phyloP scores from a whole-genome alignment of 768 basidiomycete genomes.

The Calocybe indica region DNA sequence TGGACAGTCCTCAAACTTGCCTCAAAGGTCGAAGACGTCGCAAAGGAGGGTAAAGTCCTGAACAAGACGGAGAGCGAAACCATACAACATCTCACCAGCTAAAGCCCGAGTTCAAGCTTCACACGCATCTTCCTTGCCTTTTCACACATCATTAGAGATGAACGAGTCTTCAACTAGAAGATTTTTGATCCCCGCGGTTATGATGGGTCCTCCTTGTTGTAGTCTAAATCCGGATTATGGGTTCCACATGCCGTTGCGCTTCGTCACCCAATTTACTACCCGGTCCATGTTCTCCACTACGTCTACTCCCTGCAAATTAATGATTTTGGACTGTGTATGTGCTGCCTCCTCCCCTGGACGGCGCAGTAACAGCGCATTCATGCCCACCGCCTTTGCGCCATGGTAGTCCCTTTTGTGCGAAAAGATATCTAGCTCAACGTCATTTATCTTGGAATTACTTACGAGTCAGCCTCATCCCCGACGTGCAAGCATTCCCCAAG shows the following conservation, averaged over 20 bases:
- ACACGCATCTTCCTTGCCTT: too few relatives aligned
- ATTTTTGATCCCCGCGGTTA: too few relatives aligned
- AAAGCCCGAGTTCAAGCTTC: too few relatives aligned
- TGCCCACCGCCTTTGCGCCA: conserved; percentile 14
- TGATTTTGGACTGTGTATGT: conserved; percentile 4
- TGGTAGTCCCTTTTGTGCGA: conserved; percentile 10
- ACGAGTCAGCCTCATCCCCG: conserved; percentile 71
- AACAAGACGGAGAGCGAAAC: conserved; percentile 28
- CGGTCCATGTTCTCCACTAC: conserved; percentile 8
- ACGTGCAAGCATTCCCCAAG: conserved; percentile 56
- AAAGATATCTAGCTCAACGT: background rate
- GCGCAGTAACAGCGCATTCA: conserved; percentile 14
- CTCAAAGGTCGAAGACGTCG: conserved; percentile 65
- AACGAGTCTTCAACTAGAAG: too few relatives aligned
- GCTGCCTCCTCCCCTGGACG: conserved; percentile 9
- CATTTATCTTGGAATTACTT: conserved; percentile 11
- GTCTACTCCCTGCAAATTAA: background rate
- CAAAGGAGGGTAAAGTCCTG: conserved; percentile 34
- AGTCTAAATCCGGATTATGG: background rate
- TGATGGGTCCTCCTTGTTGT: background rate
- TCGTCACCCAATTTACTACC: conserved; percentile 11
- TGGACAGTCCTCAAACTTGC: conserved; percentile 80
- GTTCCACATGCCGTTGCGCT: conserved; percentile 2
- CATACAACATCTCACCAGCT: background rate
- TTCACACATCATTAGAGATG: too few relatives aligned